Conservation (phyloP, 169 alveolate genomes). For the Plasmodium coatneyi region DNA sequence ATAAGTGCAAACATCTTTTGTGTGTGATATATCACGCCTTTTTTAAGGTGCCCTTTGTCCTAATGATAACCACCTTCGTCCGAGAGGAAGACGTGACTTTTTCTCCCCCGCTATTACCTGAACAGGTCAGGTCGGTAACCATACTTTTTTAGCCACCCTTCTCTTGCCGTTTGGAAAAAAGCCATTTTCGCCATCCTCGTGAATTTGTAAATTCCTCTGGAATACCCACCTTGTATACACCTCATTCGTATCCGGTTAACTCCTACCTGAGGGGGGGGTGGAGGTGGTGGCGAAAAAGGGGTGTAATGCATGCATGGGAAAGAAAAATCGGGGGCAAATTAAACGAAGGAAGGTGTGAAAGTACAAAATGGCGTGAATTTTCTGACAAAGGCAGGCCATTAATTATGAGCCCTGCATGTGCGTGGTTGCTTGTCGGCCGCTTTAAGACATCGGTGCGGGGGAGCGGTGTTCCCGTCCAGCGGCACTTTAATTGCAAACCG, state of each 20-base stretch:
- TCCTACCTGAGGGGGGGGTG: slow-evolving; percentile 77
- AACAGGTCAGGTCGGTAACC: slow-evolving; percentile 88
- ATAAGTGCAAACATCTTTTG: neutral
- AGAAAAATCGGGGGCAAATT: neutral
- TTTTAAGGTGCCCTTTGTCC: neutral
- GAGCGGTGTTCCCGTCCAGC: neutral
- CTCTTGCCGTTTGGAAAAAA: slow-evolving; percentile 87
- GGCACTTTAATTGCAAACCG: neutral
- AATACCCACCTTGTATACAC: slow-evolving; percentile 87
- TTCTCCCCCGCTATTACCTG: slow-evolving; percentile 53
- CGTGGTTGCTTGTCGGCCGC: neutral
- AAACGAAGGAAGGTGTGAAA: neutral
- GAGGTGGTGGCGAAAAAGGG: neutral
- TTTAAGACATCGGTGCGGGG: neutral
- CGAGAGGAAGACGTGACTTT: neutral
- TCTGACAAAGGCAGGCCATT: neutral
- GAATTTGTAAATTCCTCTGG: slow-evolving; percentile 86
- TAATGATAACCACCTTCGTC: neutral
- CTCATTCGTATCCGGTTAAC: slow-evolving; percentile 85
- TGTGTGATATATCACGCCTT: neutral
- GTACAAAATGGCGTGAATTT: neutral
- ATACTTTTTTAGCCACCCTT: slow-evolving; percentile 88
- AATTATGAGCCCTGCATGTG: neutral
- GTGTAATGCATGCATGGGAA: neutral
- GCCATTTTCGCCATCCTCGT: slow-evolving; percentile 90